Percentiles rank a stretch among this genome's conserved stretches.
phyloP scores from a whole-genome alignment of 495 filamentous ascomycete species.

The Talaromyces thailandensis region DNA sequence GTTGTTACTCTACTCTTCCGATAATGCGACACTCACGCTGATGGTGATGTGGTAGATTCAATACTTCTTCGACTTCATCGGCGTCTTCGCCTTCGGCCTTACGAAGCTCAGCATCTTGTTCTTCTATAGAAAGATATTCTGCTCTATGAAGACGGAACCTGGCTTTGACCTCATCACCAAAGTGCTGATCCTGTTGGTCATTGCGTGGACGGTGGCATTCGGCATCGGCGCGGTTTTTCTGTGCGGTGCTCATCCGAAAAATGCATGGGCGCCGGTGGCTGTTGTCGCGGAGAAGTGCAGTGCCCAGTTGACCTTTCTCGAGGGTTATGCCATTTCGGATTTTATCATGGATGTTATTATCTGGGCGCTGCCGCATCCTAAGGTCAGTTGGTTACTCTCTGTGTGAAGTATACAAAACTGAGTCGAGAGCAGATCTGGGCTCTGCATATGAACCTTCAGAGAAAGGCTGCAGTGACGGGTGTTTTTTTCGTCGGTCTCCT shows the following conservation, averaged over 20 bases:
- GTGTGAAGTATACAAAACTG: too few relatives aligned
- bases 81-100: background rate
- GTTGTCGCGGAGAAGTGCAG: background rate
- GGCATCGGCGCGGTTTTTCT: background rate
- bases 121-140: background rate
- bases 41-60: background rate
- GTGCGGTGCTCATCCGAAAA: background rate
- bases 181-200: background rate
- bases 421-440: background rate
- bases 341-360: conserved; percentile 2
- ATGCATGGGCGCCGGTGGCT: background rate
- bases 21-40: too few relatives aligned
- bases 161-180: background rate
- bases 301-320: background rate
- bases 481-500: conserved; percentile 1
- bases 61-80: conserved; percentile 4
- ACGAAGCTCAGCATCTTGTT: background rate
- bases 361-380: background rate
- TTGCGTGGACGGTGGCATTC: background rate
- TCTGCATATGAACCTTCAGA: background rate
- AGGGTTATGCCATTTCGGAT: conserved; percentile 1
- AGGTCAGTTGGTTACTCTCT: too few relatives aligned
- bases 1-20: background rate
- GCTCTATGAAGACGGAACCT: background rate
- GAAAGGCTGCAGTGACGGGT: background rate